These are phyloP conservation scores for Maudiozyma bulderi DNA, from an alignment of 805 yeast genomes.

Conservation along the genomic window DNA sequence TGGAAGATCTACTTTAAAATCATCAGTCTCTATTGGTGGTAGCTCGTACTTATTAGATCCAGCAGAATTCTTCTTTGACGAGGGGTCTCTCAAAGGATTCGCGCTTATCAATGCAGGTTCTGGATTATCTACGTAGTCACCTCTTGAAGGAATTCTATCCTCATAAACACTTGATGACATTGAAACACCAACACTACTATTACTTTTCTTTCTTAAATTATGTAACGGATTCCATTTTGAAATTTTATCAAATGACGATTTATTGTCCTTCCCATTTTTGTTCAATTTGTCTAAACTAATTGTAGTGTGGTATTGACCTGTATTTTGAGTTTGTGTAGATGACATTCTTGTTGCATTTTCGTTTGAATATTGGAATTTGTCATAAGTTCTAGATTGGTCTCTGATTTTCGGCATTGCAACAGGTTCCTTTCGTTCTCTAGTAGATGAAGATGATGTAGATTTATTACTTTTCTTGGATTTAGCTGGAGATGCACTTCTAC, in stretches of 20 bases:
- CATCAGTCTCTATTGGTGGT: slow-evolving; percentile 20
- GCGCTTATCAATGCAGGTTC: too few species aligned
- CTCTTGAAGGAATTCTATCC: background rate
- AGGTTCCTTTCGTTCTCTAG: background rate
- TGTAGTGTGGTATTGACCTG: slow-evolving; percentile 19
- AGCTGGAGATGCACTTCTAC: background rate
- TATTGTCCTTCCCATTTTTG: slow-evolving; percentile 9
- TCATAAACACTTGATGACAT: background rate
- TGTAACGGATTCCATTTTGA: slow-evolving; percentile 26
- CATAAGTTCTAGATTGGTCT: slow-evolving; percentile 17
- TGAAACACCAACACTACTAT: slow-evolving; percentile 9
- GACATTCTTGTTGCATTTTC: slow-evolving; percentile 2
- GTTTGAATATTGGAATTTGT: slow-evolving; percentile 19
- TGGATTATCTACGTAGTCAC: background rate
- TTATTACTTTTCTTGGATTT: background rate
- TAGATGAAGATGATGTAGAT: background rate
- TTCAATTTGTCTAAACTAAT: slow-evolving; percentile 17
- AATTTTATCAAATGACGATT: slow-evolving; percentile 17
- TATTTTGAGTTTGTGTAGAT: background rate
- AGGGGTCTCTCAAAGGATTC: background rate
- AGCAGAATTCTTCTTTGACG: slow-evolving; percentile 3
- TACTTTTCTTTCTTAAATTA: slow-evolving; percentile 21
- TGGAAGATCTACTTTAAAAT: slow-evolving; percentile 14
- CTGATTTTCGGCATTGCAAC: slow-evolving; percentile 7
- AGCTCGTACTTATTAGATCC: slow-evolving; percentile 14